phyloP scores from a whole-genome alignment of 1,284 basidiomycete species.

The Moesziomyces sp. region DNA sequence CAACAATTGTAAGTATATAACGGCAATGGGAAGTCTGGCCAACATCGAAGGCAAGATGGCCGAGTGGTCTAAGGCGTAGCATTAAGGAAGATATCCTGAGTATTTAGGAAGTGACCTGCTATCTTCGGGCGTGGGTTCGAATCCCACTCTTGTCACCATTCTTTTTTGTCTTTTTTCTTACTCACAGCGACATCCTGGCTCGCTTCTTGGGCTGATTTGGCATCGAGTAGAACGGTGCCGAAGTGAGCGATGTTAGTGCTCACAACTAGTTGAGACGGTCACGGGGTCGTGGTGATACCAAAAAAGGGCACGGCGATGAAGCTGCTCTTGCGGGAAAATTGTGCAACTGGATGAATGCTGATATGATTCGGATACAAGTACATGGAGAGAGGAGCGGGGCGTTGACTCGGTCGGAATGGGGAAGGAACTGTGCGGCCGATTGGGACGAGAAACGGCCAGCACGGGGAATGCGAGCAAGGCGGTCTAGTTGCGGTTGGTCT shows the following conservation, averaged over 20 bases:
- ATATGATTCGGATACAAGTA: constrained; percentile 29
- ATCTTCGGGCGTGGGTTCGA: constrained; percentile 68
- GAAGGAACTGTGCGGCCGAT: neutral
- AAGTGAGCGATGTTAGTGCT: neutral
- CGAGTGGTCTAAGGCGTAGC: constrained; percentile 59
- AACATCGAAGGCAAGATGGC: constrained; percentile 44
- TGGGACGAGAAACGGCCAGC: too few relatives aligned
- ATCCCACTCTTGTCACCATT: constrained; percentile 65
- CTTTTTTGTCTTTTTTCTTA: constrained; percentile 6
- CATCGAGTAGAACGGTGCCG: neutral
- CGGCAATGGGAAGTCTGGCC: too few relatives aligned
- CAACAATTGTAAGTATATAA: too few relatives aligned
- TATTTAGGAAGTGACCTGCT: constrained; percentile 33
- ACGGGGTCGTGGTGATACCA: too few relatives aligned
- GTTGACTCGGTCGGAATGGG: too few relatives aligned
- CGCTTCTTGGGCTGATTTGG: neutral
- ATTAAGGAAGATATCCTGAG: constrained; percentile 50
- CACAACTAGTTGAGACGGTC: too few relatives aligned
- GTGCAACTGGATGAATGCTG: constrained; percentile 5
- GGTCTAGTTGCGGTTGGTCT: constrained; percentile 8
- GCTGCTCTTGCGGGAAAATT: too few relatives aligned
- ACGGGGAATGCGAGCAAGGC: neutral
- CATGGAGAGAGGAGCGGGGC: constrained; percentile 3
- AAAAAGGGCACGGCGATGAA: too few relatives aligned
- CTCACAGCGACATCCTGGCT: neutral